A percentile compares a stretch with the other conserved stretches of the same genome.
phyloP scores from a whole-genome alignment of 169 alveolate species.

The Babesia bigemina region DNA sequence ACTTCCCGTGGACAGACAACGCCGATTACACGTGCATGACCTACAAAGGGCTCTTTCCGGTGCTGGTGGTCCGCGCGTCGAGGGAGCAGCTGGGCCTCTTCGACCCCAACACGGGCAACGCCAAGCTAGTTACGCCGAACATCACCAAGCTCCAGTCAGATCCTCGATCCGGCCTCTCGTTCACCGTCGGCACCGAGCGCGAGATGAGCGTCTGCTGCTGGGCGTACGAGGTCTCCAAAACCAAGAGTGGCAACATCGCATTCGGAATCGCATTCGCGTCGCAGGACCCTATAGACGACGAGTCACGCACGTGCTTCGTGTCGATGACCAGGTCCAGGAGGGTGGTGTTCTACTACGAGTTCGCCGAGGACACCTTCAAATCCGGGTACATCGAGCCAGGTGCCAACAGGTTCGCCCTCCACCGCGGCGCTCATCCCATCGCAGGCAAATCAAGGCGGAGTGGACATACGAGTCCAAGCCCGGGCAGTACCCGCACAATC shows the following conservation, averaged over 20 bases:
- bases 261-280: slow-evolving; percentile 49
- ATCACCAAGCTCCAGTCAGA: slow-evolving; percentile 1
- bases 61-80: slow-evolving; percentile 49
- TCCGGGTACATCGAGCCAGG: slow-evolving; percentile 48
- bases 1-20: slow-evolving; percentile 63
- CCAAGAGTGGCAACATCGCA: slow-evolving; percentile 45
- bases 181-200: slow-evolving; percentile 55
- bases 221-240: slow-evolving; percentile 62
- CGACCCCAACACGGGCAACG: slow-evolving; percentile 57
- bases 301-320: slow-evolving; percentile 34
- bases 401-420: background rate
- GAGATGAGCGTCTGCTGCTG: slow-evolving; percentile 49
- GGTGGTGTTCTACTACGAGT: slow-evolving; percentile 56
- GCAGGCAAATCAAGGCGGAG: slow-evolving; percentile 27
- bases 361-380: slow-evolving; percentile 48
- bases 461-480: slow-evolving; percentile 56
- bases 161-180: slow-evolving; percentile 2
- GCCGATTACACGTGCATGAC: slow-evolving; percentile 43
- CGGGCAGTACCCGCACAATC: slow-evolving; percentile 13
- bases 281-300: slow-evolving; percentile 53
- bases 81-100: slow-evolving; percentile 31
- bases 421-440: background rate
- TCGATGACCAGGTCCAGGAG: slow-evolving; percentile 34
- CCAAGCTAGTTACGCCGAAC: slow-evolving; percentile 48
- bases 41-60: slow-evolving; percentile 61